Evolutionary conservation across 2,329 filamentous ascomycete genomes (phyloP), one percentile per base, ranked within the genome.

Genomic region (Stachybotrys chartarum): DNA sequence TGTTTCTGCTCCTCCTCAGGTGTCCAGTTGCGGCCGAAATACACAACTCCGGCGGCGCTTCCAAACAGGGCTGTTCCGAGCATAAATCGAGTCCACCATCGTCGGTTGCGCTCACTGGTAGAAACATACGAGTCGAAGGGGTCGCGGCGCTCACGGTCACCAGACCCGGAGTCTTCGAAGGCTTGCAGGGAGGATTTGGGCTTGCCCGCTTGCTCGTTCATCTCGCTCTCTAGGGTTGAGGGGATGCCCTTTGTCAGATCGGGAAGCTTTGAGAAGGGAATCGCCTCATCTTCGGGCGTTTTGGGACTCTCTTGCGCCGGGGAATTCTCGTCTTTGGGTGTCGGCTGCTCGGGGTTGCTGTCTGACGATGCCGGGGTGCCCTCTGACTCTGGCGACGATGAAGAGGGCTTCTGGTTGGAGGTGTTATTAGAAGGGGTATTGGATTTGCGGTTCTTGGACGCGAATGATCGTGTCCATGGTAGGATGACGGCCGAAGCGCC

Each of bases 171-270:
- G 50, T 74, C 70, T 11, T 75, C 71, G 17, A 76, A 57, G 0
- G 73, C 62, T 42, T 74, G 60, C n/a, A 72, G 53, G 12, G 67
- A 60, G 45, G 64, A 65, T 24, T 60, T 59, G 39, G 66, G 62
- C 61, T 60, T 69, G 63, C 63, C 75, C 60, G 60, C 73, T 70
- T 58, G 66, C 31, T 75, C 72, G 0, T 75, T 72, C 55, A 87
- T 82, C 72, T 97, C 93, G 57, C 86, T 86, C 55, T 87, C 89
- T 55, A 97, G 80, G 1, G 92, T 96, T 2, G 92, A 96, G 0
- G 93, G 93, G 59, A 97, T 96, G 60, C 93, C 93, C 66, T 93
- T 87, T n/a, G 91, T 94, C 49, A 97, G 79, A 68, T 97, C 92
- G 54, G 93, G 93, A 12, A 97, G 82, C 54, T 90, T 86, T 64